These are phyloP conservation scores for Bruguiera parviflora DNA, from an alignment of 345 rosid species.

Conservation along the genomic window DNA sequence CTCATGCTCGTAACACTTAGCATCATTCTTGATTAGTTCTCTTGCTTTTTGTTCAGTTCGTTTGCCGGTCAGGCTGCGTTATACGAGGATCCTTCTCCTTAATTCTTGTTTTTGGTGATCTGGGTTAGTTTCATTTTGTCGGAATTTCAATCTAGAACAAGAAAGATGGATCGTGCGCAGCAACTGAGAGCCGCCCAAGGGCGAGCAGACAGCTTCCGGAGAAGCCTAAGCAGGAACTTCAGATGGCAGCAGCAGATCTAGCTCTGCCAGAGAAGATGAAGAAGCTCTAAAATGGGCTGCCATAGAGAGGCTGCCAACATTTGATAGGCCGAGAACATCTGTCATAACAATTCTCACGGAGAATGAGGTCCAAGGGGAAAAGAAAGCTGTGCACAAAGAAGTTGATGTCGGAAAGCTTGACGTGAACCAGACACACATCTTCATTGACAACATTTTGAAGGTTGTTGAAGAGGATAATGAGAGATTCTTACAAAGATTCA, in stretches of 20 bases:
- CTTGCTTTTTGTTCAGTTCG: too few species aligned
- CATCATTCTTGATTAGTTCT: too few species aligned
- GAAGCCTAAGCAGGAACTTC: neutral
- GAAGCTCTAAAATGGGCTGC: conserved; percentile 16
- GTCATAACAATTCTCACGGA: neutral
- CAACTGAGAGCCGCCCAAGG: neutral
- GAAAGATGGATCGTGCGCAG: neutral
- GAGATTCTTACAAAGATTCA: neutral
- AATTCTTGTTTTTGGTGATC: too few species aligned
- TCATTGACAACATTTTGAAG: conserved; percentile 67
- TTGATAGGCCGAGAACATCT: conserved; percentile 12
- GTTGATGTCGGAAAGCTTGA: conserved; percentile 23
- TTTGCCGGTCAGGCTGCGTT: too few species aligned
- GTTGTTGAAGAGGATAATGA: conserved; percentile 86
- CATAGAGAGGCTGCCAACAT: conserved; percentile 22
- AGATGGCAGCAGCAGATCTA: neutral
- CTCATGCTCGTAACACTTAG: too few species aligned
- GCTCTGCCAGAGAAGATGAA: neutral
- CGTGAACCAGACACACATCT: conserved; percentile 50
- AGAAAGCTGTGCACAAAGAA: neutral
- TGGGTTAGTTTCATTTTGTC: too few species aligned
- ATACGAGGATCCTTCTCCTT: too few species aligned
- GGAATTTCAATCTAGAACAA: too few species aligned
- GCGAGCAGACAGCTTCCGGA: neutral
- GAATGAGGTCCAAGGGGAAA: neutral